Percentiles rank a stretch among this genome's conserved stretches.
phyloP scores from a whole-genome alignment of 305 asterid species.

The Euphrasia arctica region DNA sequence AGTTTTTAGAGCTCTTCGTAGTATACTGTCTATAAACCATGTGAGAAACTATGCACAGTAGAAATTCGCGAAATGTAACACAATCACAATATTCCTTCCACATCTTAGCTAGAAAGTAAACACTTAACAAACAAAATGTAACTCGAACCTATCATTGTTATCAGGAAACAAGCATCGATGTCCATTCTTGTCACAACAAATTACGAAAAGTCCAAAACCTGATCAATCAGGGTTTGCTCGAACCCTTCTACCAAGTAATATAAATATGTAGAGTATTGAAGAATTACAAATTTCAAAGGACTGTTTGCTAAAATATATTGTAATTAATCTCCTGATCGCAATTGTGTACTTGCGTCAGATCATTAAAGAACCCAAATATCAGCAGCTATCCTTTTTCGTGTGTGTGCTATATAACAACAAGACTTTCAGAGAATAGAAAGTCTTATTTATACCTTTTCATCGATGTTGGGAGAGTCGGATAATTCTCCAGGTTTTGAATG shows the following conservation, averaged over 20 bases:
- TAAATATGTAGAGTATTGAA: background rate
- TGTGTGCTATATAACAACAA: conserved; percentile 27
- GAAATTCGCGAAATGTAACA: too few relatives aligned
- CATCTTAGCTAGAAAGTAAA: too few relatives aligned
- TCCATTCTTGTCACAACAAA: background rate
- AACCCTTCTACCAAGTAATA: background rate
- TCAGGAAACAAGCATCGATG: background rate
- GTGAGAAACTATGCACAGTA: too few relatives aligned
- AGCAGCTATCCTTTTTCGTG: conserved; percentile 29
- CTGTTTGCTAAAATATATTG: background rate
- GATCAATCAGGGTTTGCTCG: background rate
- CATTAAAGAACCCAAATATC: conserved; percentile 37
- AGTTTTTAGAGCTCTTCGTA: too few relatives aligned
- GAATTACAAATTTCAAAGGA: background rate
- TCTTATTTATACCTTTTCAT: conserved; percentile 64
- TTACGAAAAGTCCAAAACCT: background rate
- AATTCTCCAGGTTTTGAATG: conserved; percentile 50
- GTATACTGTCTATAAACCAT: too few relatives aligned
- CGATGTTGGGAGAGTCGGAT: conserved; percentile 61
- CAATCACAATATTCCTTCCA: too few relatives aligned
- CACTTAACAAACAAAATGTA: background rate
- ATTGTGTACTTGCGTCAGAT: background rate
- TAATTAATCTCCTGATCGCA: background rate
- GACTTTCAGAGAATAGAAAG: conserved; percentile 25
- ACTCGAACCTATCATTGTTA: background rate